Percentiles rank a stretch among this genome's conserved stretches.
phyloP scores from a whole-genome alignment of 2,329 filamentous ascomycete species.

The Phoma sp. region DNA sequence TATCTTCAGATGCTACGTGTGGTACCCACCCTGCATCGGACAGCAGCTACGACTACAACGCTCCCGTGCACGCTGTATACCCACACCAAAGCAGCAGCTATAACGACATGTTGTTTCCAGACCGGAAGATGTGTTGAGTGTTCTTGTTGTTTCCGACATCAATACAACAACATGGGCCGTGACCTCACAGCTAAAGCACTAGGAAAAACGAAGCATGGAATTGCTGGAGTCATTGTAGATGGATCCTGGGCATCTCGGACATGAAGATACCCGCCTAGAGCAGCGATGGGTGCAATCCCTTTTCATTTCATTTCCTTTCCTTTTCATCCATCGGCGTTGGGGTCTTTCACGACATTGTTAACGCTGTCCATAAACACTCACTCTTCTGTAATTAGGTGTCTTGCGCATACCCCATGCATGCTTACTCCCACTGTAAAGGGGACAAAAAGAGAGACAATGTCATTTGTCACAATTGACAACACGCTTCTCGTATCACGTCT shows the following conservation, averaged over 20 bases:
- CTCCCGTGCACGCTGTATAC: constrained; percentile 34
- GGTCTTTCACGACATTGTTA: not conserved
- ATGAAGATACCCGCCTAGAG: constrained; percentile 25
- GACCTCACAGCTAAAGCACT: constrained; percentile 3
- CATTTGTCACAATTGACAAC: constrained; percentile 1
- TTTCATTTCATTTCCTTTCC: not conserved
- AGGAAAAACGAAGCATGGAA: constrained; percentile 5
- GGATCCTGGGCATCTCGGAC: constrained; percentile 12
- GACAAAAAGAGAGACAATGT: not conserved
- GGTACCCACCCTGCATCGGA: constrained; percentile 28
- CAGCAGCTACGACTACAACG: constrained; percentile 42
- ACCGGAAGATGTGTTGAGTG: constrained; percentile 41
- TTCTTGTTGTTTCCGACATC: not conserved
- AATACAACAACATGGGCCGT: not conserved
- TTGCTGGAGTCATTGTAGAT: not conserved
- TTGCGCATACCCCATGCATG: constrained; percentile 15
- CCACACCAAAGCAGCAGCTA: constrained; percentile 33
- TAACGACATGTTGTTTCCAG: constrained; percentile 46
- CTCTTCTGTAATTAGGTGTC: constrained; percentile 4
- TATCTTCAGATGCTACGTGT: constrained; percentile 37
- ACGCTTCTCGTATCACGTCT: not conserved
- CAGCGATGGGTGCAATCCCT: constrained; percentile 23
- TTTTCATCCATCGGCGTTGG: constrained; percentile 3
- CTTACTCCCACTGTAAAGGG: constrained; percentile 12
- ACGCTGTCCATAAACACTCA: constrained; percentile 1